Evolutionary conservation across 306 rosid genomes (phyloP).

Genomic region (Cicer cuneatum): DNA sequence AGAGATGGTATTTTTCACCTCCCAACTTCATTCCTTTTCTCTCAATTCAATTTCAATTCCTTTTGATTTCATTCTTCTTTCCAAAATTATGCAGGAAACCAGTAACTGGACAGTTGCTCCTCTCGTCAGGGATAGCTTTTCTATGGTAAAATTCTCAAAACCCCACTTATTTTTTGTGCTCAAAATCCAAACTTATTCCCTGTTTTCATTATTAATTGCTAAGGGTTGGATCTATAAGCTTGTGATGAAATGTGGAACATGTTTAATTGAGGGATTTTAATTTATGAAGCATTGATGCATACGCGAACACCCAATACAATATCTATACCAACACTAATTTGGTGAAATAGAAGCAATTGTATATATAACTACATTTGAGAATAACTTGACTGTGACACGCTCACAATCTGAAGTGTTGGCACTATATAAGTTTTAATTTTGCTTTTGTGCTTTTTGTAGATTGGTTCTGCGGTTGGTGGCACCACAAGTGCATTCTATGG

Average conservation of each 20-base stretch:
- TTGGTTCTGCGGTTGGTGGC: conserved; percentile 97
- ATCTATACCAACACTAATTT: too few species aligned
- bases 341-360: too few species aligned
- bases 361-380: too few species aligned
- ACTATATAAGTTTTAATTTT: too few species aligned
- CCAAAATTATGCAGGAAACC: conserved; percentile 62
- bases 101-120: conserved; percentile 76
- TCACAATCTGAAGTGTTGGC: too few species aligned
- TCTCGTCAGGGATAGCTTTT: conserved; percentile 82
- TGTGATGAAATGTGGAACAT: background rate
- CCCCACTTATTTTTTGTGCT: conserved; percentile 28
- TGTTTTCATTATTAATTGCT: conserved; percentile 19
- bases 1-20: conserved; percentile 57
- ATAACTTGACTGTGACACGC: too few species aligned
- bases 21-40: background rate
- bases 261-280: background rate
- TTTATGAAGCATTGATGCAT: too few species aligned
- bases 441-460: conserved; percentile 48
- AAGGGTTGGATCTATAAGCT: conserved; percentile 23
- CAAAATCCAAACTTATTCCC: conserved; percentile 31
- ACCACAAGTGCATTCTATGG: conserved; percentile 92
- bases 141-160: conserved; percentile 61
- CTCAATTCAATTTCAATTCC: background rate
- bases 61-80: background rate
- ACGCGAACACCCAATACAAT: too few species aligned